Evolutionary conservation across 345 rosid species (phyloP).

Genomic region (Lumnitzera racemosa): DNA sequence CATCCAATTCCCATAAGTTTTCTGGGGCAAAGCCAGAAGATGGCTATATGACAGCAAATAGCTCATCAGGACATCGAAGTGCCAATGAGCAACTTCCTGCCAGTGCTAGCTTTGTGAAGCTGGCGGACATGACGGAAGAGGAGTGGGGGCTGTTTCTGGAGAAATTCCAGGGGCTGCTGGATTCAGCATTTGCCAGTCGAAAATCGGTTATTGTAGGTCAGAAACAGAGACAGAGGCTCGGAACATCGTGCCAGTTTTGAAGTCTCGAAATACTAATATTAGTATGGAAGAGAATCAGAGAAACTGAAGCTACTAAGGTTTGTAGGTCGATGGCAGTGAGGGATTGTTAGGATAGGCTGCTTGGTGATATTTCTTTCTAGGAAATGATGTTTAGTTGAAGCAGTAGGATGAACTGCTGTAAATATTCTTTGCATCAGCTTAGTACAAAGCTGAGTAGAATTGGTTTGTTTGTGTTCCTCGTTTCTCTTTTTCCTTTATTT

Average conservation of each 20-base stretch:
- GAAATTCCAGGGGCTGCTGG: slow-evolving; percentile 62
- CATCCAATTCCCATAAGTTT: slow-evolving; percentile 26
- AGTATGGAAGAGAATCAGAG: slow-evolving; percentile 8
- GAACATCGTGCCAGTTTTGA: slow-evolving; percentile 99
- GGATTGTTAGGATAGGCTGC: slow-evolving; percentile 19
- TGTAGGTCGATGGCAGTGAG: slow-evolving; percentile 19
- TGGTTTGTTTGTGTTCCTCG: slow-evolving; percentile 19
- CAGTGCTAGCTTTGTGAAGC: slow-evolving; percentile 67
- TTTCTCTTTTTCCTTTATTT: slow-evolving; percentile 1
- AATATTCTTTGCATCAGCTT: slow-evolving; percentile 31
- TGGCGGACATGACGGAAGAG: slow-evolving; percentile 80
- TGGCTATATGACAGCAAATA: slow-evolving; percentile 31
- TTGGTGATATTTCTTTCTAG: background rate
- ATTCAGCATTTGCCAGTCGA: slow-evolving; percentile 61
- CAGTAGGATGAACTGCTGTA: slow-evolving; percentile 21
- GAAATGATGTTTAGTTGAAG: slow-evolving; percentile 18
- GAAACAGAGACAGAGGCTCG: slow-evolving; percentile 92
- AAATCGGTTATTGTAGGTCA: slow-evolving; percentile 58
- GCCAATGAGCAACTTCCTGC: slow-evolving; percentile 86
- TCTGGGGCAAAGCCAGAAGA: slow-evolving; percentile 40
- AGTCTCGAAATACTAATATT: slow-evolving; percentile 3
- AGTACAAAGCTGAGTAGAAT: slow-evolving; percentile 21
- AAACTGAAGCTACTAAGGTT: slow-evolving; percentile 8
- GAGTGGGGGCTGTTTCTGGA: slow-evolving; percentile 76
- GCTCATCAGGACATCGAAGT: slow-evolving; percentile 80